Percentiles rank a stretch among this genome's conserved stretches.
Conservation (phyloP, 305 asterid species). For the Nicotiana rustica region DNA sequence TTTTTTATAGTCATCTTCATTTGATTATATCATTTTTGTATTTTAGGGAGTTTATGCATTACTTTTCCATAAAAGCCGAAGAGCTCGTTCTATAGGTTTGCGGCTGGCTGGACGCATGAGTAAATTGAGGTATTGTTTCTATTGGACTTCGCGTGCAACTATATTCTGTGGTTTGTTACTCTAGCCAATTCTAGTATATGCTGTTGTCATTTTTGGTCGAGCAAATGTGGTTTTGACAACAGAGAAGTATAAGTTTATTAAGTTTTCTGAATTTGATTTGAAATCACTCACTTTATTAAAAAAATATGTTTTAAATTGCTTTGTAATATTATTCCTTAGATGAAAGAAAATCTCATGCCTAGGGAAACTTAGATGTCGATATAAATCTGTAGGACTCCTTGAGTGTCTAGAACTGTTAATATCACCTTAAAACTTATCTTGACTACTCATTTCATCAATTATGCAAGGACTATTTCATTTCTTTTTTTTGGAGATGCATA, state of each 20-base stretch:
- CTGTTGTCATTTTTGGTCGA: conserved; percentile 15
- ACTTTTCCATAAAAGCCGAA: conserved; percentile 86
- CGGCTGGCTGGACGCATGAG: conserved; percentile 95
- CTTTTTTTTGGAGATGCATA: conserved; percentile 14
- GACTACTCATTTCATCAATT: background rate
- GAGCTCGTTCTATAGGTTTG: conserved; percentile 88
- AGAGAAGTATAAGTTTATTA: background rate
- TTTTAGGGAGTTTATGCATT: conserved; percentile 90
- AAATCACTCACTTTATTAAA: no score
- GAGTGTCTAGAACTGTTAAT: background rate
- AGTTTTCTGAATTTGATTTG: no score
- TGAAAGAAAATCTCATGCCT: background rate
- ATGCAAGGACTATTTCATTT: background rate
- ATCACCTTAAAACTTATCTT: background rate
- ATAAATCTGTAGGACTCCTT: conserved; percentile 12
- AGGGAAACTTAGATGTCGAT: conserved; percentile 4
- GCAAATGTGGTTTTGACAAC: background rate
- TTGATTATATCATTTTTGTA: conserved; percentile 35
- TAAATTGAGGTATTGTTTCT: conserved; percentile 71
- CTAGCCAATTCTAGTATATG: conserved; percentile 18
- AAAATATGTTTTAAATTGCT: background rate
- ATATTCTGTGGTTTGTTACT: conserved; percentile 1
- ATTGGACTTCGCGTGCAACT: background rate
- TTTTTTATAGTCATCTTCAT: conserved; percentile 31
- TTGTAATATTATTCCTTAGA: background rate